Evolutionary conservation across 768 basidiomycete genomes (phyloP).

Genomic region (Auricularia sp.): DNA sequence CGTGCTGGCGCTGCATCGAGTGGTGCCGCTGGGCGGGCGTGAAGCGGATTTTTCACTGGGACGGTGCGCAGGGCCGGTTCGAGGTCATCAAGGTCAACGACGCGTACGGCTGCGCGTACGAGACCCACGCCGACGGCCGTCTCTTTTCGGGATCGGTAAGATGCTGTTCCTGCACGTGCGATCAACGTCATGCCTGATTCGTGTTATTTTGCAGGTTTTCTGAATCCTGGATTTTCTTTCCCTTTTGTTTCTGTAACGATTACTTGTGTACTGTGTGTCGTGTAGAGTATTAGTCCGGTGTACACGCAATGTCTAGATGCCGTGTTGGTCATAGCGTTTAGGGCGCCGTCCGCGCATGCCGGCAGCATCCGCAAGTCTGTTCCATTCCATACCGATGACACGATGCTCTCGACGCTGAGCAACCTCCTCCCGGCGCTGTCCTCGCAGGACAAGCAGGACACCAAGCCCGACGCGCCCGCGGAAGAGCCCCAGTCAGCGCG

Average conservation of each 20-base stretch:
- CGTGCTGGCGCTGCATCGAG: slow-evolving; percentile 47
- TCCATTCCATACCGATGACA: not conserved
- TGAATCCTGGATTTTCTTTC: too few relatives aligned
- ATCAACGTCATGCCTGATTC: not conserved
- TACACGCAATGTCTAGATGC: too few relatives aligned
- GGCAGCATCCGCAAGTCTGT: not conserved
- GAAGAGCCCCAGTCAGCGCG: not conserved
- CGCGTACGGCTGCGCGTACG: slow-evolving; percentile 27
- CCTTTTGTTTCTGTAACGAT: too few relatives aligned
- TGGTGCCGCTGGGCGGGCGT: slow-evolving; percentile 52
- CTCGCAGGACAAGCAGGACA: not conserved
- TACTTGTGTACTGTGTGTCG: too few relatives aligned
- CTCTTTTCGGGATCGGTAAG: slow-evolving; percentile 34
- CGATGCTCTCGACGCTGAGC: not conserved
- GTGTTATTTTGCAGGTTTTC: too few relatives aligned
- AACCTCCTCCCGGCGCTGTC: not conserved
- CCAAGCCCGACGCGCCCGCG: not conserved
- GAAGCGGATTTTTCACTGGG: slow-evolving; percentile 44
- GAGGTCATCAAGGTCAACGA: slow-evolving; percentile 40
- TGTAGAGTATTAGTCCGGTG: too few relatives aligned
- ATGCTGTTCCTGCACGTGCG: slow-evolving; percentile 11
- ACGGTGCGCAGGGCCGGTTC: slow-evolving; percentile 26
- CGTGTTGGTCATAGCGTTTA: too few relatives aligned
- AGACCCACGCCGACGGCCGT: slow-evolving; percentile 37
- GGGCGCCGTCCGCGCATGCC: too few relatives aligned